Percentiles rank a stretch among this genome's conserved stretches.
Conservation (phyloP, 1,284 basidiomycete genomes). For the Porphyrellus sp. region DNA sequence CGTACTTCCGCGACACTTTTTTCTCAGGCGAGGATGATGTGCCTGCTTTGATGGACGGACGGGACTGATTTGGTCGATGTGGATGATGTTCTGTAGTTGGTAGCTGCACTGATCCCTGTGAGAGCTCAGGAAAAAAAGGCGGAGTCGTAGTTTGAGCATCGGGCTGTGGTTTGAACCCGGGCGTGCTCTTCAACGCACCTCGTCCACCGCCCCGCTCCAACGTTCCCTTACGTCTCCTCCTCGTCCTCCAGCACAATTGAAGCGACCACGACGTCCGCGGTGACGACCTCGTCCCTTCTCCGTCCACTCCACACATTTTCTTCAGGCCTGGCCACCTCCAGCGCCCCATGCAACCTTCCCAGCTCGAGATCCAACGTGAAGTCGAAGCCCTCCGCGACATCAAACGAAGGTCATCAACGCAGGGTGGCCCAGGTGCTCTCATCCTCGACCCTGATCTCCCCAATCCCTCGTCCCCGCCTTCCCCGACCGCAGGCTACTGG, state of each 20-base stretch:
- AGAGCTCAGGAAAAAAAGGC: background rate
- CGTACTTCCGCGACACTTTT: background rate
- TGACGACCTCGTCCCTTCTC: constrained; percentile 5
- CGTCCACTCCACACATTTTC: constrained; percentile 13
- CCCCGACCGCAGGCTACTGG: constrained; percentile 55
- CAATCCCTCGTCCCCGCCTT: constrained; percentile 51
- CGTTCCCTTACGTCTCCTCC: background rate
- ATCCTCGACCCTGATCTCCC: constrained; percentile 87
- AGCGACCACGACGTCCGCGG: constrained; percentile 8
- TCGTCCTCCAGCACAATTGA: background rate
- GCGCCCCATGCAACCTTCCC: constrained; percentile 63
- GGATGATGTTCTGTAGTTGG: constrained; percentile 19
- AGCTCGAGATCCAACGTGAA: constrained; percentile 84
- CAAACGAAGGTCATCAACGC: constrained; percentile 71
- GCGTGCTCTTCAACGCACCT: constrained; percentile 7
- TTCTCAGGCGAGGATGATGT: constrained; percentile 4
- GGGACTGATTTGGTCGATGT: constrained; percentile 23
- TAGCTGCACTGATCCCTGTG: constrained; percentile 2
- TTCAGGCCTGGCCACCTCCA: background rate
- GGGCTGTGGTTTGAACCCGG: constrained; percentile 6
- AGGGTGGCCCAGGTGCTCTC: constrained; percentile 71
- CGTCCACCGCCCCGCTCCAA: background rate
- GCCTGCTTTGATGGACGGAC: constrained; percentile 10
- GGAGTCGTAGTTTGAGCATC: background rate
- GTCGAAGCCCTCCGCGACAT: constrained; percentile 83